Evolutionary conservation across 2,329 filamentous ascomycete genomes (phyloP).

Genomic region (Akanthomyces lecanii): DNA sequence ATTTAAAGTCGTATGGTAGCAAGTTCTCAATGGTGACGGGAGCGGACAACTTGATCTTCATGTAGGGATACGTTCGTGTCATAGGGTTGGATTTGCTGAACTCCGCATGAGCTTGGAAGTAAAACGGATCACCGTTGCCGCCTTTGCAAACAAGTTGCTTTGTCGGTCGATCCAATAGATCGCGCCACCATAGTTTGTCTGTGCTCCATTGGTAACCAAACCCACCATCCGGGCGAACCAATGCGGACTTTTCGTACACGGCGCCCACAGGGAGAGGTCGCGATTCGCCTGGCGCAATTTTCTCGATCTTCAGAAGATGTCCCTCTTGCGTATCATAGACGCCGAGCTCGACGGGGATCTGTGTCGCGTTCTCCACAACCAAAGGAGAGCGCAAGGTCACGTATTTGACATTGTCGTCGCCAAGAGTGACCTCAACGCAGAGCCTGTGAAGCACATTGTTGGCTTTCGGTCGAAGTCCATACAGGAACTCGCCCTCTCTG

Average conservation of each 20-base stretch:
- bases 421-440: conserved; percentile 85
- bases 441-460: conserved; percentile 83
- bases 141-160: conserved; percentile 84
- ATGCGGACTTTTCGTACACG: conserved; percentile 80
- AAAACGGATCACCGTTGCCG: conserved; percentile 85
- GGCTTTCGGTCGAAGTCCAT: conserved; percentile 81
- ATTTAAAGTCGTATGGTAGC: conserved; percentile 97
- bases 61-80: conserved; percentile 84
- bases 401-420: conserved; percentile 95
- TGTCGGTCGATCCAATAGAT: conserved; percentile 78
- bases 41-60: conserved; percentile 86
- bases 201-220: conserved; percentile 96
- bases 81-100: conserved; percentile 82
- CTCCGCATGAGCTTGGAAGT: conserved; percentile 88
- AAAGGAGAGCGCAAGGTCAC: conserved; percentile 92
- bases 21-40: conserved; percentile 93
- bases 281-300: conserved; percentile 87
- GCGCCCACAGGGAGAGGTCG: conserved; percentile 89
- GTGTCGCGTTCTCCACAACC: conserved; percentile 90
- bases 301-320: conserved; percentile 93
- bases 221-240: conserved; percentile 87
- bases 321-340: conserved; percentile 85
- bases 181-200: conserved; percentile 88
- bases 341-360: conserved; percentile 91
- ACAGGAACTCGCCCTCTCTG: conserved; percentile 90